Evolutionary conservation across 176 grass and related monocot species (phyloP), one percentile per base, ranked within the genome.

Genomic region (Olyra latifolia): DNA sequence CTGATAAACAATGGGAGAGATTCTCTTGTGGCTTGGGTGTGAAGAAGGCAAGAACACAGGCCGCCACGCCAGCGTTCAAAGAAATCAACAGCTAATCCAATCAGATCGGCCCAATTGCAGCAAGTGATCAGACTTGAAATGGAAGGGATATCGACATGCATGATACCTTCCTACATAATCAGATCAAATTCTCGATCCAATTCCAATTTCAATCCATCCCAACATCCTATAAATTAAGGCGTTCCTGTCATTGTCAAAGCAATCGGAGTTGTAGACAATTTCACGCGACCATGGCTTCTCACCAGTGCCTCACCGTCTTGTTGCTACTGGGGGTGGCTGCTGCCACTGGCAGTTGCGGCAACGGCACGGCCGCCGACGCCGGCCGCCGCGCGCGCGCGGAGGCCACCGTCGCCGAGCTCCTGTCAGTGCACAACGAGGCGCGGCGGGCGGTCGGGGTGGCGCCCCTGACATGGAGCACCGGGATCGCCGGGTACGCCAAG

Each of bases 401-500:
- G n/a, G n/a, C n/a, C 10, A 77, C 29, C 1, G 43, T 75, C 4
- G 15, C 20, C 1, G 80, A 78, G 24, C 50, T 93, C 67, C 27
- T 93, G 20, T 17, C 56, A 4, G 54, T 49, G 60, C 90, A 92
- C 86, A 92, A 92, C 74, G 74, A 14, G 17, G 82, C 82, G 16
- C 66, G 90, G 74, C 54, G 2, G 44, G 28, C 3, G n/a, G 82
- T 92, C 41, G 86, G 86, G 2, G 86, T 88, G 68, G 59, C 54
- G 61, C 86, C 82, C n/a, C 86, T 92, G 38, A 2, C 13, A 1
- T 92, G 90, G 90, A 82, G 84, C 68, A 5, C 27, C 3, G 15
- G 32, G 71, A 75, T 89, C 68, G 83, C 84, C 3, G 13, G 0
- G 39, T 77, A 56, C 59, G 71, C 87, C 24, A 93, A 81, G 76